Conservation (phyloP, 768 basidiomycete genomes). For the Leccinum pellstonianum region DNA sequence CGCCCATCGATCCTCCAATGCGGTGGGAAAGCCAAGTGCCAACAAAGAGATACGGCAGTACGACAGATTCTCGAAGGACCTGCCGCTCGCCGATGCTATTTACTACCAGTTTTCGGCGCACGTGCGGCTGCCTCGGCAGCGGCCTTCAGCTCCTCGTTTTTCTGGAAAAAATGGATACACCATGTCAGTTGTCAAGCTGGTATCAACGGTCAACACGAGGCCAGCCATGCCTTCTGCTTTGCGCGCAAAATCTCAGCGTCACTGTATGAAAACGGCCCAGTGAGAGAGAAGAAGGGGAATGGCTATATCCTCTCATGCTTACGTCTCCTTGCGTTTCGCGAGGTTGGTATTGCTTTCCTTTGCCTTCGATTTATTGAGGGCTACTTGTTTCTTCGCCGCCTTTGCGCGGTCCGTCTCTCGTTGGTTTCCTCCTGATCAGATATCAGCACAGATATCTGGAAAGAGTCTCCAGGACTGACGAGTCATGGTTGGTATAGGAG, state of each 20-base stretch:
- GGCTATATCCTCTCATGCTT: constrained; percentile 35
- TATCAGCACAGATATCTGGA: constrained; percentile 11
- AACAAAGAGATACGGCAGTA: constrained; percentile 5
- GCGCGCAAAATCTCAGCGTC: constrained; percentile 73
- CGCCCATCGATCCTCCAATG: constrained; percentile 15
- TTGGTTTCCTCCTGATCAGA: constrained; percentile 70
- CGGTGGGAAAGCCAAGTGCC: neutral
- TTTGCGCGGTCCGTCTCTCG: constrained; percentile 72
- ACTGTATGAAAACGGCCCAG: constrained; percentile 40
- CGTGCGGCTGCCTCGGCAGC: constrained; percentile 26
- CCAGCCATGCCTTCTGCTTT: constrained; percentile 68
- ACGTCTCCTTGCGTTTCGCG: constrained; percentile 75
- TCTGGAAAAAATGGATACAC: constrained; percentile 34
- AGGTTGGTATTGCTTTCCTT: constrained; percentile 67
- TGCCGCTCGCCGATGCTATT: constrained; percentile 36
- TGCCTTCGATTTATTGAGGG: constrained; percentile 51
- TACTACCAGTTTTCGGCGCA: constrained; percentile 20
- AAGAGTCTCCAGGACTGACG: constrained; percentile 39
- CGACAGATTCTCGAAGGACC: constrained; percentile 18
- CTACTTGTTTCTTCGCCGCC: constrained; percentile 68
- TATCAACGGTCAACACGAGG: constrained; percentile 7
- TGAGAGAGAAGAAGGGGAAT: constrained; percentile 22
- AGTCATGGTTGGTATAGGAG: constrained; percentile 42
- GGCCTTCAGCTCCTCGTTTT: constrained; percentile 53
- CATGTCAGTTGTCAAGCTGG: constrained; percentile 7